phyloP scores from a whole-genome alignment of 768 basidiomycete species.

The Boletus fagicola region DNA sequence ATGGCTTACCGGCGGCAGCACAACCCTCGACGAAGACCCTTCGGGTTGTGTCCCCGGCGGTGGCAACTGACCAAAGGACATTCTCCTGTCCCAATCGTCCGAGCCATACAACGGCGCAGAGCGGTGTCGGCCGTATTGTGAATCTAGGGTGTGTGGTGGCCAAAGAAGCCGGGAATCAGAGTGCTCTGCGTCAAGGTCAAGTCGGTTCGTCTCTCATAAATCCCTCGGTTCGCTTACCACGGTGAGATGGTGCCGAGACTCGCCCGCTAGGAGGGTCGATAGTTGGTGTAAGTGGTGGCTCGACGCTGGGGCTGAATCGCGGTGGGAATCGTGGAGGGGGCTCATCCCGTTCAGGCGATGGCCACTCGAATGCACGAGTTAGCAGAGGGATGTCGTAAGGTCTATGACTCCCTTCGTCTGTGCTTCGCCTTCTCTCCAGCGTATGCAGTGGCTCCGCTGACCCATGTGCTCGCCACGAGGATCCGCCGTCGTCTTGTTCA shows the following conservation, averaged over 20 bases:
- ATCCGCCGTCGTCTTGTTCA: slow-evolving; percentile 46
- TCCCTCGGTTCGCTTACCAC: slow-evolving; percentile 18
- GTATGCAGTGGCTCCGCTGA: slow-evolving; percentile 8
- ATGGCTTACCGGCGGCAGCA: slow-evolving; percentile 30
- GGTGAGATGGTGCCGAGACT: slow-evolving; percentile 10
- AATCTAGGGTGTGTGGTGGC: slow-evolving; percentile 19
- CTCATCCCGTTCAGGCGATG: slow-evolving; percentile 21
- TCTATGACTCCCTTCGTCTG: slow-evolving; percentile 12
- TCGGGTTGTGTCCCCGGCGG: slow-evolving; percentile 12
- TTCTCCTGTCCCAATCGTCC: slow-evolving; percentile 23
- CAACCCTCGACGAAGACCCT: slow-evolving; percentile 21
- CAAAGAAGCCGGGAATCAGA: slow-evolving; percentile 20
- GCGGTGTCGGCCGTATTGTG: slow-evolving; percentile 24
- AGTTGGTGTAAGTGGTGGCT: slow-evolving; percentile 20
- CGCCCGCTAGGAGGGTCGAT: slow-evolving; percentile 10
- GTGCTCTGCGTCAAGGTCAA: slow-evolving; percentile 18
- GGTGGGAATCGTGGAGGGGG: slow-evolving; percentile 7
- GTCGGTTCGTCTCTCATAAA: not conserved
- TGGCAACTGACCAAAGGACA: slow-evolving; percentile 23
- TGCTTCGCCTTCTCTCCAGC: slow-evolving; percentile 18
- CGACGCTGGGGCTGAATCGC: slow-evolving; percentile 5
- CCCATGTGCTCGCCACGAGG: slow-evolving; percentile 30
- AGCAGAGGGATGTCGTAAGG: slow-evolving; percentile 18
- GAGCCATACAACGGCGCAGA: slow-evolving; percentile 25
- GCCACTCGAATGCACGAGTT: slow-evolving; percentile 26